Conservation (phyloP, 352 stramenopile species). For the Phytophthora pisi region DNA sequence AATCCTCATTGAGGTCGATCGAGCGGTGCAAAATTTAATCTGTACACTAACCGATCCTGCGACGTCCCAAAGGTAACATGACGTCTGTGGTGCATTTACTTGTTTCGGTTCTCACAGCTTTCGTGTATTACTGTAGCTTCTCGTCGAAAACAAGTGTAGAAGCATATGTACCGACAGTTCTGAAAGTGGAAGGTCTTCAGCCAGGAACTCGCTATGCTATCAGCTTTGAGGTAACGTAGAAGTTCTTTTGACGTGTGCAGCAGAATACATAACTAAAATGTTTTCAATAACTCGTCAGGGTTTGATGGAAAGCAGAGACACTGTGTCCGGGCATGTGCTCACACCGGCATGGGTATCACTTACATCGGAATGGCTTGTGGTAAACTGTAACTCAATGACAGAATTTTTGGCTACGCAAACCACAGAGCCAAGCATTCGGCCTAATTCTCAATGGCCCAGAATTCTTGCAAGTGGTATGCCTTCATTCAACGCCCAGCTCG, state of each 20-base stretch:
- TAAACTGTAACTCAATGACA: slow-evolving; percentile 47
- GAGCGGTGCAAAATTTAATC: slow-evolving; percentile 34
- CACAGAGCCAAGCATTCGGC: neutral
- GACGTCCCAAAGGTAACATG: slow-evolving; percentile 40
- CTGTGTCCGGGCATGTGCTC: slow-evolving; percentile 37
- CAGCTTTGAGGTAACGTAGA: slow-evolving; percentile 50
- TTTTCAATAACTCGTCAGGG: slow-evolving; percentile 33
- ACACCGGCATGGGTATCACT: slow-evolving; percentile 47
- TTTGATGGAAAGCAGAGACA: slow-evolving; percentile 33
- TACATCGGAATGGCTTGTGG: slow-evolving; percentile 58
- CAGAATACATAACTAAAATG: neutral
- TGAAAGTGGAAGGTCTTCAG: slow-evolving; percentile 65
- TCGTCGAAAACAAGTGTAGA: slow-evolving; percentile 35
- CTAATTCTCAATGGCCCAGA: slow-evolving; percentile 40
- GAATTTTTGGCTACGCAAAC: slow-evolving; percentile 25
- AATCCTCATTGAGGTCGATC: slow-evolving; percentile 72
- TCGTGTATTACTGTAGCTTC: slow-evolving; percentile 17
- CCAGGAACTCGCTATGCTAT: slow-evolving; percentile 63
- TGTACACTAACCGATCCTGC: slow-evolving; percentile 47
- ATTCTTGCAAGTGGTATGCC: slow-evolving; percentile 45
- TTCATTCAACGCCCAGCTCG: slow-evolving; percentile 43
- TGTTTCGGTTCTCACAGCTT: neutral
- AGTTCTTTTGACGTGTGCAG: neutral
- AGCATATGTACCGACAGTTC: slow-evolving; percentile 57
- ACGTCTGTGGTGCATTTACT: neutral